Conservation (phyloP, 2,329 filamentous ascomycete genomes). For the Colletotrichum gloeosporioides region DNA sequence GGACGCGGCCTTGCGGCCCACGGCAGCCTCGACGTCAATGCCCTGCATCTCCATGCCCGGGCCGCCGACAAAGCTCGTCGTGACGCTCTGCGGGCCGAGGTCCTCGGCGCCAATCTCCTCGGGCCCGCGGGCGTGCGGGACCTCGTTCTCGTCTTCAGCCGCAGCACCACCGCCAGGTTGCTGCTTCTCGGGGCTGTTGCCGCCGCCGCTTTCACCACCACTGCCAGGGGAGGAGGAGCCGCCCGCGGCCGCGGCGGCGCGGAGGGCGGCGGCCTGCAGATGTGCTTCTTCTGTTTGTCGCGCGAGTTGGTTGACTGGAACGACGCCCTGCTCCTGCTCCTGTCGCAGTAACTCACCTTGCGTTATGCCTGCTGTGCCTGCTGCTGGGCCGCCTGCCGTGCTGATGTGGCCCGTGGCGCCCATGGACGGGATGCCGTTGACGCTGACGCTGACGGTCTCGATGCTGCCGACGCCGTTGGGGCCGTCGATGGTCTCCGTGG, state of each 20-base stretch:
- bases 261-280: slow-evolving; percentile 10
- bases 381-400: slow-evolving; percentile 22
- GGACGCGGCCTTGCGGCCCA: slow-evolving; percentile 54
- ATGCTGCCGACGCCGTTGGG: slow-evolving; percentile 80
- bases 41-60: slow-evolving; percentile 54
- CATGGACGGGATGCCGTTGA: slow-evolving; percentile 71
- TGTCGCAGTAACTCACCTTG: slow-evolving; percentile 87
- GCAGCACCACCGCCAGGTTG: slow-evolving; percentile 34
- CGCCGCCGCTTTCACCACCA: slow-evolving; percentile 14
- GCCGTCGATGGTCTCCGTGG: slow-evolving; percentile 80
- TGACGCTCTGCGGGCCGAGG: slow-evolving; percentile 73
- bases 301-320: slow-evolving; percentile 69
- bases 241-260: background rate
- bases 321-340: slow-evolving; percentile 82
- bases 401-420: slow-evolving; percentile 33
- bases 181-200: slow-evolving; percentile 14
- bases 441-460: slow-evolving; percentile 79
- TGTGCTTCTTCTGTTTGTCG: slow-evolving; percentile 34
- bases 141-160: slow-evolving; percentile 62
- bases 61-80: slow-evolving; percentile 43
- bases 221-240: background rate
- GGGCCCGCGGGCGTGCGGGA: slow-evolving; percentile 84
- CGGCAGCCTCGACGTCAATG: slow-evolving; percentile 66
- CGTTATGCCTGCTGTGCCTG: slow-evolving; percentile 63
- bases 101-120: slow-evolving; percentile 86